Evolutionary conservation across 169 alveolate species (phyloP), one percentile per base, ranked within the genome.

Genomic region (Theileria orientalis): DNA sequence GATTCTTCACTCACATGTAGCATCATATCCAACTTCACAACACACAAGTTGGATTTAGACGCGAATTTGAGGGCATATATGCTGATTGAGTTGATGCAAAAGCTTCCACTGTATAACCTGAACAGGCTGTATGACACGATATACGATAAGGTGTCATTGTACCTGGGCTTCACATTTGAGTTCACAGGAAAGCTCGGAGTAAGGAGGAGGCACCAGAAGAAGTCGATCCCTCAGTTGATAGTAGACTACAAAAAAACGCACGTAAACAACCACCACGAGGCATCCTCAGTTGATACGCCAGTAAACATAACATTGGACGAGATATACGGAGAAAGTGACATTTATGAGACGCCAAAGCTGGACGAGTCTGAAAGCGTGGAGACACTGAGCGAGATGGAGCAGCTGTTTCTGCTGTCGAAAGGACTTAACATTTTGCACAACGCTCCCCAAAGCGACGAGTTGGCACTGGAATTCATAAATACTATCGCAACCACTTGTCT

Each of bases 121-220:
- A 51, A 68, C 30, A 49, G 76, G 62, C 90, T 83, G 0, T 83
- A 75, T 47, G 61, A 83, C 23, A 69, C 51, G 9, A 19, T 90
- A 19, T 27, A 66, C 27, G 60, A 69, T 5, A 29, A 76, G 25
- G 54, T 85, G 30, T 64, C 92, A 2, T 57, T 68, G 35, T 21
- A 61, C 44, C 66, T 87, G 69, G 73, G 75, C 29, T 85, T 90
- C 69, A 44, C 52, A 13, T 85, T 78, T 40, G 42, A 74, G 23
- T 90, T 90, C 62, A 90, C 94, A 11, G 94, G 94, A 21, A 47
- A 83, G 11, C 51, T 90, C 84, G 94, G 94, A 1, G 76, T 90
- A 21, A 71, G 90, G 42, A 69, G 94, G 61, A 90, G 82, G 61
- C 68, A 85, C 47, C 94, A 90, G 29, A 68, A 57, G 30, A 40